A percentile compares a stretch with the other conserved stretches of the same genome.
Conservation (phyloP, 2,329 filamentous ascomycete species). For the Fusarium chlamydosporum region DNA sequence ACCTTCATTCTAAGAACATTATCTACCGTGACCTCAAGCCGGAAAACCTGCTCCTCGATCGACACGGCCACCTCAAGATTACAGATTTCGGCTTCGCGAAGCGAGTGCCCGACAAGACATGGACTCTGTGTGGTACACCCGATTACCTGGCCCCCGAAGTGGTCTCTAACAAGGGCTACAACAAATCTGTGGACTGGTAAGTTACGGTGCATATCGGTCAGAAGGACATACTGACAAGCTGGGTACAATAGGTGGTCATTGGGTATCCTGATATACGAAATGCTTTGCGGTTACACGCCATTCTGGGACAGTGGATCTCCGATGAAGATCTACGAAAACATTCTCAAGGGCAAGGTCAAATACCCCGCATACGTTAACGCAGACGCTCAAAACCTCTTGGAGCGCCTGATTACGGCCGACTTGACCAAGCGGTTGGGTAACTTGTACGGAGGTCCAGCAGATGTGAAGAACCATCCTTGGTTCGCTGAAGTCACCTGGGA, state of each 20-base stretch:
- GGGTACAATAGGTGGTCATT: slow-evolving; percentile 87
- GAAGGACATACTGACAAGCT: slow-evolving; percentile 20
- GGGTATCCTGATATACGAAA: slow-evolving; percentile 98
- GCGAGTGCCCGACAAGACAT: slow-evolving; percentile 97
- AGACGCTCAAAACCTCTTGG: slow-evolving; percentile 92
- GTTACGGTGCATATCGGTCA: slow-evolving; percentile 53
- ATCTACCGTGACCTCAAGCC: slow-evolving; percentile 98
- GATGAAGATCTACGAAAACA: slow-evolving; percentile 99
- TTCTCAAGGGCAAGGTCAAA: slow-evolving; percentile 94
- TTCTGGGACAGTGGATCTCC: slow-evolving; percentile 99
- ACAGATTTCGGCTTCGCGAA: slow-evolving; percentile 99
- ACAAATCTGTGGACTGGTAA: slow-evolving; percentile 99
- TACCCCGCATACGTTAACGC: slow-evolving; percentile 96
- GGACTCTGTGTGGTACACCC: slow-evolving; percentile 97
- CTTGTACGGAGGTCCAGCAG: slow-evolving; percentile 87
- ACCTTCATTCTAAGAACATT: slow-evolving; percentile 93
- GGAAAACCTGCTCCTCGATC: slow-evolving; percentile 91
- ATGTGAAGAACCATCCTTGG: slow-evolving; percentile 97
- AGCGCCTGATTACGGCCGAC: slow-evolving; percentile 93
- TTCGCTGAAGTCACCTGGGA: slow-evolving; percentile 99
- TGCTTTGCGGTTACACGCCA: slow-evolving; percentile 98
- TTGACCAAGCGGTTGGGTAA: slow-evolving; percentile 96
- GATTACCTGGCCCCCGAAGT: slow-evolving; percentile 98
- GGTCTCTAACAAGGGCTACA: slow-evolving; percentile 99
- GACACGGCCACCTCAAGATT: slow-evolving; percentile 95